Evolutionary conservation across 768 basidiomycete genomes (phyloP), one percentile per base, ranked within the genome.

Genomic region (Lentinula lateritia): DNA sequence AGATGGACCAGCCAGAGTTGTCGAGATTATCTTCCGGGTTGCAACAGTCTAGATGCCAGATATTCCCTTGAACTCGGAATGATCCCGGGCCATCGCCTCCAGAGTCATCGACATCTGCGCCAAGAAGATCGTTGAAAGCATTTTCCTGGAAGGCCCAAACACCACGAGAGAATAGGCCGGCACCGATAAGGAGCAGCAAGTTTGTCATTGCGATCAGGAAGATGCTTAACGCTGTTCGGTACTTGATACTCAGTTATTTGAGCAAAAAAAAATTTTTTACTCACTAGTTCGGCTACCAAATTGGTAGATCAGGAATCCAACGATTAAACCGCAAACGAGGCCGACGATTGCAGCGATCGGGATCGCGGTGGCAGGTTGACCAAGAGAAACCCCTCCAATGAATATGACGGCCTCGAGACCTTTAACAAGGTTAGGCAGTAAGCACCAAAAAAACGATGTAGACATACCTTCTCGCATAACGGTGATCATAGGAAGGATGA

Each of bases 121-220:
- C 94, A 23, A 96, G 85, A 12, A 91, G 73, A 0, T 69, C 66
- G 65, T 86, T 83, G 77, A 85, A 95, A 8, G 75, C 75, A 68
- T 95, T 77, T 66, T 76, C 73, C 71, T 98, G 75, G 77, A 93
- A 93, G 38, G 82, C 75, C 66, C 87, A 85, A 20, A 93, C 78
- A 3, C 88, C 80, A 73, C 85, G 90, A 66, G 88, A 89, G 77
- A 96, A 94, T 32, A 99, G 83, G 15, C 96, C 96, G 0, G 96
- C 89, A 32, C 96, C 96, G 73, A 99, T 93, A 67, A 98, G 86
- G 65, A 98, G 82, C 52, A 98, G 78, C 65, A 98, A 75, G 78
- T 92, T 92, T 56, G 96, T 96, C 80, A 97, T 98, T 56, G 86
- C 78, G 67, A 98, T 76, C 58, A 99, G 82, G 87, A 98, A 98